Conservation (phyloP, 495 filamentous ascomycete genomes). For the Aeminium ludgeri region DNA sequence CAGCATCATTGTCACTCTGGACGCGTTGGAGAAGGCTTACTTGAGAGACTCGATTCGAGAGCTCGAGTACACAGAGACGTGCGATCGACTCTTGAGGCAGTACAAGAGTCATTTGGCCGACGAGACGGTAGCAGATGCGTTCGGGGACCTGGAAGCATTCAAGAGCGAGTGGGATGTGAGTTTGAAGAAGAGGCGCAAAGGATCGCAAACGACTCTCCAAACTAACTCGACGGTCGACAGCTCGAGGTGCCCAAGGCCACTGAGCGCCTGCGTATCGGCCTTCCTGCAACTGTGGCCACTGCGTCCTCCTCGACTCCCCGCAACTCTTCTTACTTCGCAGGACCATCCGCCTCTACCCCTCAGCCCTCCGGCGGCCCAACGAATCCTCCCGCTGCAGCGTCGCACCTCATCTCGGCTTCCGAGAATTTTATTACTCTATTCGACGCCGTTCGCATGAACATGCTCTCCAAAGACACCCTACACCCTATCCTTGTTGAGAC, state of each 20-base stretch:
- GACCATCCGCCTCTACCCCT: background rate
- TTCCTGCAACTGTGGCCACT: constrained; percentile 47
- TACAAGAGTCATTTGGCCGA: constrained; percentile 87
- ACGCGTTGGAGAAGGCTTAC: constrained; percentile 92
- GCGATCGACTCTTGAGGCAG: constrained; percentile 80
- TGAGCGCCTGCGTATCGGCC: constrained; percentile 75
- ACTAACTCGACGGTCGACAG: constrained; percentile 28
- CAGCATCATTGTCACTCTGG: constrained; percentile 88
- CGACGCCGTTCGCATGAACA: constrained; percentile 75
- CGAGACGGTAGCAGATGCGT: constrained; percentile 65
- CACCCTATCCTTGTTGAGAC: constrained; percentile 87
- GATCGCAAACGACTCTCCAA: background rate
- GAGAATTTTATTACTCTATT: constrained; percentile 98
- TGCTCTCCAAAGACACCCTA: constrained; percentile 84
- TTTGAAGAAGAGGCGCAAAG: constrained; percentile 6
- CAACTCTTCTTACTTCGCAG: background rate
- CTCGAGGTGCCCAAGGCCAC: constrained; percentile 90
- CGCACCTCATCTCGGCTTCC: constrained; percentile 65
- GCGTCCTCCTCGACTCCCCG: constrained; percentile 28
- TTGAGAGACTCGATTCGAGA: constrained; percentile 89
- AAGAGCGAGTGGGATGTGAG: constrained; percentile 80
- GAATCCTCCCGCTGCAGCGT: constrained; percentile 12
- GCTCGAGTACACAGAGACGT: constrained; percentile 86
- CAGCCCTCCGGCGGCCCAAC: constrained; percentile 24
- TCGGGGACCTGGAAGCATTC: constrained; percentile 83